phyloP scores from a whole-genome alignment of 148 eudicot genomes.

The Polygonum maritimum region DNA sequence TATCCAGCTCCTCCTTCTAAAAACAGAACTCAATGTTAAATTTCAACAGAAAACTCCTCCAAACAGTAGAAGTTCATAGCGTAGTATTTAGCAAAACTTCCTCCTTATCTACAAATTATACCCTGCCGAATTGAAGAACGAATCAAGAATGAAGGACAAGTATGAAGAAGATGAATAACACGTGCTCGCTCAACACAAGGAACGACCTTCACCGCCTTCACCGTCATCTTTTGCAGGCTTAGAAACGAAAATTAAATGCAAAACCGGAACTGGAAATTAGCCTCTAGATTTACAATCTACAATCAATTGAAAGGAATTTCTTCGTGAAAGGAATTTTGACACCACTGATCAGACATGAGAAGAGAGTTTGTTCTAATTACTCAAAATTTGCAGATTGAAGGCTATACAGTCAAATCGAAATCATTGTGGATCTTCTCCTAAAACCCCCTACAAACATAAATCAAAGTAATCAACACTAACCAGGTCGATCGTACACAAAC shows the following conservation, averaged over 20 bases:
- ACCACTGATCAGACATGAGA: too few relatives aligned
- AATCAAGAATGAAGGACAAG: background rate
- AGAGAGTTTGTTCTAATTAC: too few relatives aligned
- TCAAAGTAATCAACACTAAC: too few relatives aligned
- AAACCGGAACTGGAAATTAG: background rate
- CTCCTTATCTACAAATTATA: background rate
- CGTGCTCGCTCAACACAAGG: constrained; percentile 12
- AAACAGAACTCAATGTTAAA: background rate
- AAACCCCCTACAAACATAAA: too few relatives aligned
- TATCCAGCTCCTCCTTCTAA: constrained; percentile 35
- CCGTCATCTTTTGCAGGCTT: constrained; percentile 11
- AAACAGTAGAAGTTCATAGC: background rate
- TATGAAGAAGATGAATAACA: background rate
- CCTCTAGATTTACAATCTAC: background rate
- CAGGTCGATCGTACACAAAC: too few relatives aligned
- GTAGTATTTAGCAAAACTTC: background rate
- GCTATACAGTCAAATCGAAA: too few relatives aligned
- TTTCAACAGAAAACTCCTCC: background rate
- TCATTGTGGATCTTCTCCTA: too few relatives aligned
- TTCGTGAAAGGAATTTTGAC: too few relatives aligned
- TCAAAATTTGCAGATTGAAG: too few relatives aligned
- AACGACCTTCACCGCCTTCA: constrained; percentile 15
- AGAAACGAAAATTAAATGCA: background rate
- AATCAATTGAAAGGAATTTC: too few relatives aligned
- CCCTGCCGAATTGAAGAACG: background rate